phyloP scores from a whole-genome alignment of 768 basidiomycete species.

The Leccinellum luteum region DNA sequence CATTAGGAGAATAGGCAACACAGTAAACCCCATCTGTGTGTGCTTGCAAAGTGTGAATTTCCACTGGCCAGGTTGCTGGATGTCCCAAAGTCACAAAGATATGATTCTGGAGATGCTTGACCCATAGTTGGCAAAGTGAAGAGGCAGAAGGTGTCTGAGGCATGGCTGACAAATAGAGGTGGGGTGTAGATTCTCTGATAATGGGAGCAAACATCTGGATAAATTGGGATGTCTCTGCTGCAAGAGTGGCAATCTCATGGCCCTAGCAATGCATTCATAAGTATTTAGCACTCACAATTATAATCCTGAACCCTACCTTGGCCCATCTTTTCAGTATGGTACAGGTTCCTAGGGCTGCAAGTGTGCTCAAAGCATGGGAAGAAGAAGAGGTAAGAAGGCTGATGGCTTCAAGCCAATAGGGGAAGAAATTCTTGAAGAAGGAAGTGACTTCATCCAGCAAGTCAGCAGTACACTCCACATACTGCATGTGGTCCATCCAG shows the following conservation, averaged over 20 bases:
- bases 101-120: constrained; percentile 14
- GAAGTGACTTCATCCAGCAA: constrained; percentile 14
- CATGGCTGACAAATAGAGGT: constrained; percentile 40
- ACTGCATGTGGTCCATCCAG: constrained; percentile 34
- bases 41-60: constrained; percentile 13
- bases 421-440: constrained; percentile 23
- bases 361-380: constrained; percentile 1
- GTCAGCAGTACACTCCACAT: constrained; percentile 7
- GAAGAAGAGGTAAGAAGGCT: constrained; percentile 13
- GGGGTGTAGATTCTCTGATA: constrained; percentile 33
- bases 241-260: constrained; percentile 12
- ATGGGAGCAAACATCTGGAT: constrained; percentile 28
- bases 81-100: constrained; percentile 10
- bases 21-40: constrained; percentile 11
- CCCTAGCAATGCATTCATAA: constrained; percentile 10
- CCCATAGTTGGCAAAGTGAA: constrained; percentile 24
- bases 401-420: constrained; percentile 41
- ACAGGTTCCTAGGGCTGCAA: constrained; percentile 12
- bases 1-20: constrained; percentile 25
- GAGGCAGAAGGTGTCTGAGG: constrained; percentile 32
- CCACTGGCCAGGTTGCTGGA: constrained; percentile 15
- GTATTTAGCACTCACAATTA: not conserved
- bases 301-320: constrained; percentile 6
- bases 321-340: constrained; percentile 13
- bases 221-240: constrained; percentile 29